Percentiles rank a stretch among this genome's conserved stretches.
phyloP scores from a whole-genome alignment of 1,139 yeast species.

The Candida glucosophila region DNA sequence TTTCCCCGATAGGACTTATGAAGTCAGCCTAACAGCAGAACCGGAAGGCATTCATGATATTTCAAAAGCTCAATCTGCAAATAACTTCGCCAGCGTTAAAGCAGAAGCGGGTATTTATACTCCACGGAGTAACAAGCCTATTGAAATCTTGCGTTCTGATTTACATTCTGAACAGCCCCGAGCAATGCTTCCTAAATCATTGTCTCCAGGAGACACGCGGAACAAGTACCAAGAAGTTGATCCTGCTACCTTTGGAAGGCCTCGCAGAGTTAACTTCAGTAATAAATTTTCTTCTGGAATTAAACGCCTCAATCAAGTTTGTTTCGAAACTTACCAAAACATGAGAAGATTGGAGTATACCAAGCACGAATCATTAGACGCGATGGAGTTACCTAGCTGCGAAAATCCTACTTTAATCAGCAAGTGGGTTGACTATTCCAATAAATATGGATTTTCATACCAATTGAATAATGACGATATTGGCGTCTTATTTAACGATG shows the following conservation, averaged over 20 bases:
- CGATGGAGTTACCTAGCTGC: conserved; percentile 34
- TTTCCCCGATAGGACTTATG: conserved; percentile 69
- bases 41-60: conserved; percentile 52
- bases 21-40: conserved; percentile 47
- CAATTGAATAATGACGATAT: conserved; percentile 85
- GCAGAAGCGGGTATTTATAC: conserved; percentile 56
- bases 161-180: conserved; percentile 62
- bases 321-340: conserved; percentile 34
- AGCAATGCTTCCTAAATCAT: conserved; percentile 72
- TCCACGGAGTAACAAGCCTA: conserved; percentile 50
- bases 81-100: conserved; percentile 63
- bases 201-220: conserved; percentile 89
- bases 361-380: conserved; percentile 24
- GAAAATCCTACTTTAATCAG: conserved; percentile 71
- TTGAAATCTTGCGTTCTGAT: conserved; percentile 63
- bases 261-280: conserved; percentile 36
- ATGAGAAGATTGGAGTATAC: conserved; percentile 33
- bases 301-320: conserved; percentile 28
- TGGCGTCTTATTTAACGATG: conserved; percentile 86
- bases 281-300: conserved; percentile 33
- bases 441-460: conserved; percentile 91
- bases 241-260: conserved; percentile 28
- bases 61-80: conserved; percentile 53
- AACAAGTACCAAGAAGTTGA: conserved; percentile 75
- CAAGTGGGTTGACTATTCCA: conserved; percentile 97